A percentile compares a stretch with the other conserved stretches of the same genome.
Evolutionary conservation across 2,329 filamentous ascomycete genomes (phyloP).

Genomic region (Neoarthrinium moseri): DNA sequence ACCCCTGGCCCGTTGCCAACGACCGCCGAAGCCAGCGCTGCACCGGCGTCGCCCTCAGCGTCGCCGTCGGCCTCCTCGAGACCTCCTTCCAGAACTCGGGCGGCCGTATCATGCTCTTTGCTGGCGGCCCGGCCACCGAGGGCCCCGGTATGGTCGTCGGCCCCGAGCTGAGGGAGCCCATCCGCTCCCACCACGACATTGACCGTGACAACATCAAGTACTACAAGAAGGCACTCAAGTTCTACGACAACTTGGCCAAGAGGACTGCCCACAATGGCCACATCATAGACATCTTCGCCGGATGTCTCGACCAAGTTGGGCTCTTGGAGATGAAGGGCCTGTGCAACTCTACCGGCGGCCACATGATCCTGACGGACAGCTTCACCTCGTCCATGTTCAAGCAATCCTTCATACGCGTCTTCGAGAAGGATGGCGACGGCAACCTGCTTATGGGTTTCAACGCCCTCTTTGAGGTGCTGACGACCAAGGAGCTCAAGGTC

Average conservation of each 20-base stretch:
- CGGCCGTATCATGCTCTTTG: conserved; percentile 95
- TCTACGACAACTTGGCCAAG: conserved; percentile 93
- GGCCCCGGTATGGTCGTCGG: conserved; percentile 96
- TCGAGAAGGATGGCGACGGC: conserved; percentile 94
- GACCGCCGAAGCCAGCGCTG: conserved; percentile 89
- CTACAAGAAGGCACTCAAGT: conserved; percentile 96
- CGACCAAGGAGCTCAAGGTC: conserved; percentile 97
- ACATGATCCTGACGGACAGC: conserved; percentile 97
- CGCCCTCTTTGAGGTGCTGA: conserved; percentile 89
- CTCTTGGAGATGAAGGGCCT: conserved; percentile 97
- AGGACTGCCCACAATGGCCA: conserved; percentile 94
- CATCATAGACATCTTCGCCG: conserved; percentile 95
- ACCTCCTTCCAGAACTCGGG: conserved; percentile 95
- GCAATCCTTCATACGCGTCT: conserved; percentile 94
- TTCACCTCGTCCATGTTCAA: conserved; percentile 99
- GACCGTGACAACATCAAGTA: conserved; percentile 99
- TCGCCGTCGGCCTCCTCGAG: conserved; percentile 89
- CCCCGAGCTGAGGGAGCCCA: conserved; percentile 91
- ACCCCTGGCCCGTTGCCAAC: conserved; percentile 95
- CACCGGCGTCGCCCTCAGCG: conserved; percentile 93
- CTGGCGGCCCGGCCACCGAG: conserved; percentile 91
- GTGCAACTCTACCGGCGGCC: conserved; percentile 91
- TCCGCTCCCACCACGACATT: conserved; percentile 97
- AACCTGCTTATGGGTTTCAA: conserved; percentile 99
- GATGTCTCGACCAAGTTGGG: conserved; percentile 95